Conservation (phyloP, 345 rosid genomes). For the Brassica cretica region DNA sequence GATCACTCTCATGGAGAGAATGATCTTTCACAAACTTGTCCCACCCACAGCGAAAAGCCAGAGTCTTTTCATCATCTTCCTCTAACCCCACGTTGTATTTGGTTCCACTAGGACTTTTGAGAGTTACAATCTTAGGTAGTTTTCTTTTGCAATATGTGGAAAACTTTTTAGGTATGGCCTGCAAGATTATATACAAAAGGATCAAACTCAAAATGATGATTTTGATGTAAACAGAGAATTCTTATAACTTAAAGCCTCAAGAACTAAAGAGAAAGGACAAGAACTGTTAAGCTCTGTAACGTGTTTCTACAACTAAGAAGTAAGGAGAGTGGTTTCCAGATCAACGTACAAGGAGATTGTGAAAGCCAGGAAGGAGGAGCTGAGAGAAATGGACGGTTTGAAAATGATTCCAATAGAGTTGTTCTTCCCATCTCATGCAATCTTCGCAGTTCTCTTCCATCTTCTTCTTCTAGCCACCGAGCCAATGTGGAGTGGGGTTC, state of each 20-base stretch:
- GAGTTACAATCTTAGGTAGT: slow-evolving; percentile 53
- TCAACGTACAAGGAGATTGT: slow-evolving; percentile 52
- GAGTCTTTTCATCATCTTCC: slow-evolving; percentile 36
- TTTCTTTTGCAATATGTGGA: slow-evolving; percentile 49
- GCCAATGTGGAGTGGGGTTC: not conserved
- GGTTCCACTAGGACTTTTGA: slow-evolving; percentile 69
- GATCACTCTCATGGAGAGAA: slow-evolving; percentile 57
- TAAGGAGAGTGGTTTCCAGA: not conserved
- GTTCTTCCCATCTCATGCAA: slow-evolving; percentile 69
- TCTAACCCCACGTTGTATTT: slow-evolving; percentile 55
- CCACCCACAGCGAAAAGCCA: slow-evolving; percentile 66
- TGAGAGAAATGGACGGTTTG: slow-evolving; percentile 59
- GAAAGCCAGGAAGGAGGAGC: slow-evolving; percentile 56
- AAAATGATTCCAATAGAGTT: slow-evolving; percentile 73
- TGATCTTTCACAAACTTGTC: slow-evolving; percentile 56
- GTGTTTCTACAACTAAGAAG: not conserved
- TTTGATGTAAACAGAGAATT: not conserved
- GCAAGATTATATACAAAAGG: slow-evolving; percentile 24
- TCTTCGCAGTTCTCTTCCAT: slow-evolving; percentile 51
- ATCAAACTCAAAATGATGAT: not conserved
- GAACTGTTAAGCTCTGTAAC: not conserved
- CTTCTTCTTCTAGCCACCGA: slow-evolving; percentile 22
- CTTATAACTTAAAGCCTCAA: not conserved
- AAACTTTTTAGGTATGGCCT: slow-evolving; percentile 67
- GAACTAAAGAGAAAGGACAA: slow-evolving; percentile 13